Percentiles rank a stretch among this genome's conserved stretches.
These are phyloP conservation scores for Capsella rubella DNA, from an alignment of 441 rosid species.

Conservation along the genomic window DNA sequence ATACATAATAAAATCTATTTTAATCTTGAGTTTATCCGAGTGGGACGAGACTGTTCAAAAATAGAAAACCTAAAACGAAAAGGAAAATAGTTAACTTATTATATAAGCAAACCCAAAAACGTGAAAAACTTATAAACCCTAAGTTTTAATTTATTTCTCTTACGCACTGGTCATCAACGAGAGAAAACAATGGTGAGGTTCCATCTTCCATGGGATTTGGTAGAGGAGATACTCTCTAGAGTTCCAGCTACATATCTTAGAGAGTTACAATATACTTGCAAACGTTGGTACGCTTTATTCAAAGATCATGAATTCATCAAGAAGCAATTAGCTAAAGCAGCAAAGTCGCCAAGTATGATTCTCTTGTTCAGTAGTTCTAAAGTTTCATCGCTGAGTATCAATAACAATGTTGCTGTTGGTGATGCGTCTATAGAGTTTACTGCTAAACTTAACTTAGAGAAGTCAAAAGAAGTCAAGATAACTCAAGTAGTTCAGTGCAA, in stretches of 20 bases:
- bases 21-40: no score
- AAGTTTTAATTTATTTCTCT: not conserved
- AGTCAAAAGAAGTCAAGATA: not conserved
- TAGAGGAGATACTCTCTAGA: not conserved
- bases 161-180: not conserved
- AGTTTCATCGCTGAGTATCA: not conserved
- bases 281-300: not conserved
- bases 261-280: not conserved
- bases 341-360: not conserved
- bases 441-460: no score
- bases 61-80: no score
- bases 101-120: not conserved
- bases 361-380: not conserved
- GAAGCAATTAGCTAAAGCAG: not conserved
- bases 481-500: not conserved
- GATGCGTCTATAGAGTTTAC: no score
- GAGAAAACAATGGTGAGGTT: not conserved
- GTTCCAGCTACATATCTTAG: not conserved
- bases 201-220: conserved; percentile 6
- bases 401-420: not conserved
- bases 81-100: no score
- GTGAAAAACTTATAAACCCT: not conserved
- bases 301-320: not conserved
- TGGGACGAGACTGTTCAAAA: no score
- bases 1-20: no score